These are phyloP conservation scores for Cyberlindnera mycetangii DNA, from an alignment of 805 yeast species.

Conservation along the genomic window DNA sequence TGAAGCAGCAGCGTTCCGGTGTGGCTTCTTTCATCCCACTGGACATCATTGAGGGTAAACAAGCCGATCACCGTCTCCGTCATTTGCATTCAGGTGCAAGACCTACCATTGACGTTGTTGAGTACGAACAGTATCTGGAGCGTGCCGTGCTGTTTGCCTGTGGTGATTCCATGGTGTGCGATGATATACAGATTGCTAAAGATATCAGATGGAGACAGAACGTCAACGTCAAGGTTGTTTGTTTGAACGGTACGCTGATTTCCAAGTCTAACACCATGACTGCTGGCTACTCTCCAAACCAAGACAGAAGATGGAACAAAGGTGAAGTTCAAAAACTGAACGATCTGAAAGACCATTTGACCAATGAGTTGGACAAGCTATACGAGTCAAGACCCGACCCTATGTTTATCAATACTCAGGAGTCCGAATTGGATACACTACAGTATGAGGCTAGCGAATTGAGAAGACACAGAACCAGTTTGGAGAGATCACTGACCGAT, in stretches of 20 bases:
- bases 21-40: constrained; percentile 85
- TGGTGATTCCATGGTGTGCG: constrained; percentile 77
- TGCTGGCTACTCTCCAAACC: constrained; percentile 67
- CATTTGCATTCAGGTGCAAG: constrained; percentile 50
- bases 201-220: constrained; percentile 64
- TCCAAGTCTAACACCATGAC: constrained; percentile 89
- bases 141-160: constrained; percentile 79
- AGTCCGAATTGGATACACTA: constrained; percentile 50
- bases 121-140: constrained; percentile 64
- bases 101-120: constrained; percentile 73
- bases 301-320: constrained; percentile 69
- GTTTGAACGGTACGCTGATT: constrained; percentile 81
- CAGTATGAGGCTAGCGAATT: constrained; percentile 44
- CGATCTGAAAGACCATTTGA: constrained; percentile 47
- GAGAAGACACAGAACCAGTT: constrained; percentile 42
- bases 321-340: constrained; percentile 55
- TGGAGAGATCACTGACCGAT: constrained; percentile 44
- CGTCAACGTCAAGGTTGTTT: constrained; percentile 64
- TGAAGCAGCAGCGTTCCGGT: constrained; percentile 85
- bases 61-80: constrained; percentile 54
- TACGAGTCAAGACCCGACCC: constrained; percentile 49
- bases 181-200: constrained; percentile 64
- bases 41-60: constrained; percentile 62
- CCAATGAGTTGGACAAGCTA: constrained; percentile 41
- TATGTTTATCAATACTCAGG: constrained; percentile 50